Percentiles rank a stretch among this genome's conserved stretches.
Conservation (phyloP, 441 rosid genomes). For the Gossypium schwendimanii region DNA sequence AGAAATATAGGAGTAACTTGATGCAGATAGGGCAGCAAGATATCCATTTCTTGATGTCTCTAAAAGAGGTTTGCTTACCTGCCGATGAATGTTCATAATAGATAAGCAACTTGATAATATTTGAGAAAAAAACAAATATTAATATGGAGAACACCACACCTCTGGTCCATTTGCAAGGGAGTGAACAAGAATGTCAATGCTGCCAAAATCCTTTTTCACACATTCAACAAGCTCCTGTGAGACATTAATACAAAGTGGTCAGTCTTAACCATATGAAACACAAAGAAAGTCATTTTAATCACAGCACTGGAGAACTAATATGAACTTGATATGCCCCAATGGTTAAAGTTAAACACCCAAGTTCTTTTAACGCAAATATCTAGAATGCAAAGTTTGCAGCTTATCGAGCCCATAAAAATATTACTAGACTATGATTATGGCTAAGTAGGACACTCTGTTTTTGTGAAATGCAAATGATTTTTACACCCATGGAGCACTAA, state of each 20-base stretch:
- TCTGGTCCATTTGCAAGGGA: conserved; percentile 77
- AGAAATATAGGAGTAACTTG: conserved; percentile 88
- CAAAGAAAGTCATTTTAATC: neutral
- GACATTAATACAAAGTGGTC: neutral
- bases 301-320: neutral
- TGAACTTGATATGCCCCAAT: neutral
- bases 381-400: neutral
- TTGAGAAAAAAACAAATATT: neutral
- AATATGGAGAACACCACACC: conserved; percentile 23
- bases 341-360: neutral
- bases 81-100: conserved; percentile 38
- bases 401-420: neutral
- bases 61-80: conserved; percentile 82
- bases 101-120: neutral
- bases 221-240: conserved; percentile 51
- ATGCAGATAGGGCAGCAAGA: conserved; percentile 86
- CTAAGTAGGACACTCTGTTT: neutral
- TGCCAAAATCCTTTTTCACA: conserved; percentile 61
- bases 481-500: neutral
- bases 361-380: neutral
- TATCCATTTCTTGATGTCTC: conserved; percentile 91
- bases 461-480: neutral
- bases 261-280: neutral
- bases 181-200: conserved; percentile 61
- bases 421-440: neutral